phyloP scores from a whole-genome alignment of 192 early-diverging fungal genomes.

The Backusella luteola region DNA sequence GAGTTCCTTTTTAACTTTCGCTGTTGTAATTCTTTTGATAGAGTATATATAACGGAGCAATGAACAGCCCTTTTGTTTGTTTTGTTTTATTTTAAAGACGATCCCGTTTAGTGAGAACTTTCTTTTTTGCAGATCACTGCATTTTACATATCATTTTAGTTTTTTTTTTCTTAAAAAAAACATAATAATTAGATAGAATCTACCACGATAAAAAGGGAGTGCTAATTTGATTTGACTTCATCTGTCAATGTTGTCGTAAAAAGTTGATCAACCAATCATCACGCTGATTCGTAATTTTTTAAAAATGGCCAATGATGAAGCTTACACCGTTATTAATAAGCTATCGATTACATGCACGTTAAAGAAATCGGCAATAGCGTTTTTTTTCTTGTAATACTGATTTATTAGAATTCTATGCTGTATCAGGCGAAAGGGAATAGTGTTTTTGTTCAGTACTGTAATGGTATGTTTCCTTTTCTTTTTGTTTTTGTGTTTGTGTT shows the following conservation, averaged over 20 bases:
- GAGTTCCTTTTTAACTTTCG: too few species aligned
- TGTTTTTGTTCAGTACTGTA: background rate
- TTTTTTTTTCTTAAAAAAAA: background rate
- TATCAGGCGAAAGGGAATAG: too few species aligned
- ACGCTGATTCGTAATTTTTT: background rate
- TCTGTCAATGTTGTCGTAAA: background rate
- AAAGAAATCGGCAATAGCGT: too few species aligned
- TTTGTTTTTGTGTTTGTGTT: background rate
- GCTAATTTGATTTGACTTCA: background rate
- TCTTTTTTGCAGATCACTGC: too few species aligned
- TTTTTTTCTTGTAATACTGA: too few species aligned
- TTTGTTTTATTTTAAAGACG: too few species aligned
- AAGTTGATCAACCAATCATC: background rate
- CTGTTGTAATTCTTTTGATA: too few species aligned
- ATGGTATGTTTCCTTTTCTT: background rate
- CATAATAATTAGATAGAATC: background rate
- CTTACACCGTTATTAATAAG: background rate
- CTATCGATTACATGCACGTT: too few species aligned
- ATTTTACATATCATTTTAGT: background rate
- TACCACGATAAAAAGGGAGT: background rate
- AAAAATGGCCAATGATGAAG: background rate
- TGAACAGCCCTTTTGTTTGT: too few species aligned
- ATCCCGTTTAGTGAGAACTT: too few species aligned
- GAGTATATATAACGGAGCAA: too few species aligned
- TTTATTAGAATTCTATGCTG: too few species aligned